Conservation (phyloP, 2,329 filamentous ascomycete species). For the Cylindrodendrum hubeiense region DNA sequence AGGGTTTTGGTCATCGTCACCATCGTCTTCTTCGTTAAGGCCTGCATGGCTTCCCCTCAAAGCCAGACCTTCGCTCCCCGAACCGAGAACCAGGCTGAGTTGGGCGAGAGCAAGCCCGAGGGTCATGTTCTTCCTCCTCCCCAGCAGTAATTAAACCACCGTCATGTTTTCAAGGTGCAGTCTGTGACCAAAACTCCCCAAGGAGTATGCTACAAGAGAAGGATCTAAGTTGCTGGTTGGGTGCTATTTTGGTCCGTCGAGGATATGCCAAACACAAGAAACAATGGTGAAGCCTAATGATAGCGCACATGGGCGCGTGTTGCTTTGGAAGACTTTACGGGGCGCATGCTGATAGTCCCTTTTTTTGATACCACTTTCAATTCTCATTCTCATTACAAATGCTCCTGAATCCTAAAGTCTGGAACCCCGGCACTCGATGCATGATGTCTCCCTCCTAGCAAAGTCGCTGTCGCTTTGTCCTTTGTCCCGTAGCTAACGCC, state of each 20-base stretch:
- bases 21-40: slow-evolving; percentile 54
- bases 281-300: not conserved
- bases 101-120: slow-evolving; percentile 31
- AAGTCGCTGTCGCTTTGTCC: not conserved
- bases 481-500: not conserved
- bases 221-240: not conserved
- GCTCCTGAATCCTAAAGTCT: not conserved
- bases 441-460: not conserved
- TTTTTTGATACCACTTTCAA: slow-evolving; percentile 20
- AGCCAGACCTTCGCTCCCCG: slow-evolving; percentile 25
- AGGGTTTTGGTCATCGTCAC: slow-evolving; percentile 56
- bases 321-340: not conserved
- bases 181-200: not conserved
- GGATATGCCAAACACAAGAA: not conserved
- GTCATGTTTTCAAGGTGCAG: not conserved
- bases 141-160: not conserved
- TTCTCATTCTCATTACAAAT: not conserved
- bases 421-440: not conserved
- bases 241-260: not conserved
- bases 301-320: not conserved
- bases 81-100: slow-evolving; percentile 26
- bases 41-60: slow-evolving; percentile 42
- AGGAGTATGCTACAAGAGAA: not conserved
- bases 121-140: not conserved
- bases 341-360: slow-evolving; percentile 1